Conservation (phyloP, 129 eudicot species). For the Helianthus tuberosus region DNA sequence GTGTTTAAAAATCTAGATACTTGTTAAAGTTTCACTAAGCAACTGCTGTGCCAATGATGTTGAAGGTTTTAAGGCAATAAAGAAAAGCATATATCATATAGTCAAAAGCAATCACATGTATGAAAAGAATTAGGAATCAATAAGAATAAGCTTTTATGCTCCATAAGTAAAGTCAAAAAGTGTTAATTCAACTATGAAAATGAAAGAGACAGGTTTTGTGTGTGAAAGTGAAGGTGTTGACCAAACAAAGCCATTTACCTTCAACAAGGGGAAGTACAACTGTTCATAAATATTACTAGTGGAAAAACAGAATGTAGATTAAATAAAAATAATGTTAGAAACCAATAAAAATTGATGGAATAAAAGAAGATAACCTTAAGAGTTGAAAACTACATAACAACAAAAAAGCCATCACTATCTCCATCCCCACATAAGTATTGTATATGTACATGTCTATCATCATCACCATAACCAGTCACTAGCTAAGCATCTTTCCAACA, state of each 20-base stretch:
- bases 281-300: not conserved
- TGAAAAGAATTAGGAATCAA: too few relatives aligned
- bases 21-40: constrained; percentile 42
- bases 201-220: constrained; percentile 31
- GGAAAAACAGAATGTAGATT: not conserved
- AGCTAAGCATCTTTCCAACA: constrained; percentile 6
- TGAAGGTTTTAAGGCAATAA: too few relatives aligned
- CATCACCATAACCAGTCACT: constrained; percentile 32
- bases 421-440: constrained; percentile 19
- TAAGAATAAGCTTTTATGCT: constrained; percentile 38
- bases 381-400: constrained; percentile 64
- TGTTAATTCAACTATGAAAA: constrained; percentile 40
- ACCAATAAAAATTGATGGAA: not conserved
- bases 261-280: constrained; percentile 34
- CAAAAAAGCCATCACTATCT: constrained; percentile 28
- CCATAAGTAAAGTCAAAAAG: constrained; percentile 50
- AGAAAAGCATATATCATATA: constrained; percentile 34
- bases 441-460: constrained; percentile 23
- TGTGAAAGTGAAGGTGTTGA: constrained; percentile 68
- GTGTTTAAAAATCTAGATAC: constrained; percentile 9
- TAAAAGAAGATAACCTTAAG: constrained; percentile 36
- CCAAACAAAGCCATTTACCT: constrained; percentile 73
- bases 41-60: constrained; percentile 34
- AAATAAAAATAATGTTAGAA: not conserved
- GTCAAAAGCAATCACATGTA: constrained; percentile 43